Conservation (phyloP, 2,329 filamentous ascomycete genomes). For the Ophiostoma novo-ulmi region DNA sequence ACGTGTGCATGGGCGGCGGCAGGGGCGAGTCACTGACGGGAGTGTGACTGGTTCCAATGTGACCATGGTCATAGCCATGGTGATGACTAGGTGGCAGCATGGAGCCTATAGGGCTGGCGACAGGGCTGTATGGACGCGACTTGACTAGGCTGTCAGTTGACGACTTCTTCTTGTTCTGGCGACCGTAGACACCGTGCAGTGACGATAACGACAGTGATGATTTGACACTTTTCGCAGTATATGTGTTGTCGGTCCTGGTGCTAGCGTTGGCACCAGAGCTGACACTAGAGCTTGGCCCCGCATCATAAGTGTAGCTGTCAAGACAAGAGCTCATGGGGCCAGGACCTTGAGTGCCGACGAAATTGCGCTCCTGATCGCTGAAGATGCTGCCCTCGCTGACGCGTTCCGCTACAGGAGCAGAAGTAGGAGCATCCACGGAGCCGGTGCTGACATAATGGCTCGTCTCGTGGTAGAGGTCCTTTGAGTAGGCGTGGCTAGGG, state of each 20-base stretch:
- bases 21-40: background rate
- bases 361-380: slow-evolving; percentile 21
- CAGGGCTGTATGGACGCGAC: slow-evolving; percentile 18
- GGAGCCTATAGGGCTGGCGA: background rate
- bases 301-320: slow-evolving; percentile 21
- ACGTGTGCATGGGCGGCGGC: slow-evolving; percentile 1
- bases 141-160: slow-evolving; percentile 9
- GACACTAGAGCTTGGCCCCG: background rate
- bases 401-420: background rate
- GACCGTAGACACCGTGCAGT: background rate
- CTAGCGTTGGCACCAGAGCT: background rate
- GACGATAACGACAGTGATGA: background rate
- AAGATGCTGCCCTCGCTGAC: slow-evolving; percentile 15
- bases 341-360: slow-evolving; percentile 17
- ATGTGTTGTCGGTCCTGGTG: background rate
- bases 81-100: slow-evolving; percentile 2
- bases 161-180: slow-evolving; percentile 15
- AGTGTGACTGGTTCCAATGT: background rate
- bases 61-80: background rate
- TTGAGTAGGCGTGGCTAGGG: background rate
- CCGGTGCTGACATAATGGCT: background rate
- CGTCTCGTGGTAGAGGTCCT: background rate
- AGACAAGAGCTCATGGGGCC: slow-evolving; percentile 12
- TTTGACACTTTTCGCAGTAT: background rate
- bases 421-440: background rate